These are phyloP conservation scores for Eustoma russellianum DNA, from an alignment of 257 asterid species.

Conservation along the genomic window DNA sequence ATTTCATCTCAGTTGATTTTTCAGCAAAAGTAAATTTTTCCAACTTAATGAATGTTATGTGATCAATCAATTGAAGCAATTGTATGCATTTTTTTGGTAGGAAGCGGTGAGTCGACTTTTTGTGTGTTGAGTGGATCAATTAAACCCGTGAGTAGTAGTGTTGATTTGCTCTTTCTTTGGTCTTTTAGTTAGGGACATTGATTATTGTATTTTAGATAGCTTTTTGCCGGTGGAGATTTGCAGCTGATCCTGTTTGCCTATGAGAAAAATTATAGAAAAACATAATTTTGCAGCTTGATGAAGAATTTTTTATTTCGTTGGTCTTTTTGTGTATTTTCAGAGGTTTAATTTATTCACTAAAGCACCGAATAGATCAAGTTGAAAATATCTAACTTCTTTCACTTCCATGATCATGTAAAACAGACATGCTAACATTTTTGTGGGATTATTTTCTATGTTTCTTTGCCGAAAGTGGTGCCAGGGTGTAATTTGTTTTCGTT, in stretches of 20 bases:
- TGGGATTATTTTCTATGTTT: too few species aligned
- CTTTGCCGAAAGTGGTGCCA: too few species aligned
- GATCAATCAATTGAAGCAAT: too few species aligned
- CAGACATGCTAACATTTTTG: too few species aligned
- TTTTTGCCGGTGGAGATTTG: too few species aligned
- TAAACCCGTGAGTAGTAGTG: not conserved
- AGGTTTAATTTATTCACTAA: not conserved
- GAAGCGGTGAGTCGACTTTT: constrained; percentile 3
- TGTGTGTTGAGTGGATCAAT: not conserved
- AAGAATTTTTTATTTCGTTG: not conserved
- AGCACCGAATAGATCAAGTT: not conserved
- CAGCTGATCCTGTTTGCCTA: not conserved
- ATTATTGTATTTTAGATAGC: not conserved
- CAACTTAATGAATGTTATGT: too few species aligned
- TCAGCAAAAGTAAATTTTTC: too few species aligned
- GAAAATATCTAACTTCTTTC: not conserved
- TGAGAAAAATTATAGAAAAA: not conserved
- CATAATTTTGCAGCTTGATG: not conserved
- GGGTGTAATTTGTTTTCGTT: too few species aligned
- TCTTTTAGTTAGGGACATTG: not conserved
- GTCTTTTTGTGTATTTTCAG: not conserved
- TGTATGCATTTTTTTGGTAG: too few species aligned
- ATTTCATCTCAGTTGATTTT: too few species aligned
- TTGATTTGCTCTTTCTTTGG: not conserved
- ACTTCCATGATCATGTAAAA: too few species aligned